Conservation (phyloP, 2,329 filamentous ascomycete species). For the Talaromyces atroroseus region DNA sequence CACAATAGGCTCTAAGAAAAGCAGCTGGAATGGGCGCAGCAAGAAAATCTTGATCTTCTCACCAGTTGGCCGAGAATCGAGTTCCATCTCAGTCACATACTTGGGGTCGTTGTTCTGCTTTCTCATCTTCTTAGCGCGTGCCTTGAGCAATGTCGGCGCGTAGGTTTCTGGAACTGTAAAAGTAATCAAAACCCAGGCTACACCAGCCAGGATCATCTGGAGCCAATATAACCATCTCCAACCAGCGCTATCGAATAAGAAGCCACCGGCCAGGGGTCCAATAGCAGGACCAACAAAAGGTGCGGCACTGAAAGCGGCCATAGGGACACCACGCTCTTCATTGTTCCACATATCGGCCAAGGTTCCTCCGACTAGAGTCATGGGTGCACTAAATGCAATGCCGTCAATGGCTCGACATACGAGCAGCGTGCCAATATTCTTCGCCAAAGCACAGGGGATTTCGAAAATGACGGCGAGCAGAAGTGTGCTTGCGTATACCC, state of each 20-base stretch:
- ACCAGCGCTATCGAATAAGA: constrained; percentile 61
- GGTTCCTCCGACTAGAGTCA: constrained; percentile 79
- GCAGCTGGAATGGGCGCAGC: constrained; percentile 75
- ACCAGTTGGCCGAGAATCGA: constrained; percentile 63
- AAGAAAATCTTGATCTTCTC: constrained; percentile 71
- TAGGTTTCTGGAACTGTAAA: constrained; percentile 92
- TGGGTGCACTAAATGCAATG: constrained; percentile 77
- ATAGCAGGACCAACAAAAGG: constrained; percentile 78
- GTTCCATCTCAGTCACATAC: constrained; percentile 74
- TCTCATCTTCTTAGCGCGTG: constrained; percentile 65
- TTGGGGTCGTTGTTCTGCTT: constrained; percentile 60
- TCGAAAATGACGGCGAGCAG: constrained; percentile 69
- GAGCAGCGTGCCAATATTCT: constrained; percentile 70
- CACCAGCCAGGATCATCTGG: constrained; percentile 67
- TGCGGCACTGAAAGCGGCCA: constrained; percentile 78
- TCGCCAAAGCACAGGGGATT: constrained; percentile 70
- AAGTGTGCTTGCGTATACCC: constrained; percentile 66
- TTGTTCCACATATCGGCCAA: constrained; percentile 78
- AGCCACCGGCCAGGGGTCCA: constrained; percentile 72
- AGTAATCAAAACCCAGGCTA: constrained; percentile 69
- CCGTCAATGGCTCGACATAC: constrained; percentile 74
- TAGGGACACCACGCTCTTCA: constrained; percentile 78
- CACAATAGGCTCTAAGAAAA: constrained; percentile 79
- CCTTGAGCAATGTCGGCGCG: constrained; percentile 68
- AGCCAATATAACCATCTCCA: constrained; percentile 90